phyloP scores from a whole-genome alignment of 371 early-diverging fungal species.

The Homolaphlyctis polyrhiza region DNA sequence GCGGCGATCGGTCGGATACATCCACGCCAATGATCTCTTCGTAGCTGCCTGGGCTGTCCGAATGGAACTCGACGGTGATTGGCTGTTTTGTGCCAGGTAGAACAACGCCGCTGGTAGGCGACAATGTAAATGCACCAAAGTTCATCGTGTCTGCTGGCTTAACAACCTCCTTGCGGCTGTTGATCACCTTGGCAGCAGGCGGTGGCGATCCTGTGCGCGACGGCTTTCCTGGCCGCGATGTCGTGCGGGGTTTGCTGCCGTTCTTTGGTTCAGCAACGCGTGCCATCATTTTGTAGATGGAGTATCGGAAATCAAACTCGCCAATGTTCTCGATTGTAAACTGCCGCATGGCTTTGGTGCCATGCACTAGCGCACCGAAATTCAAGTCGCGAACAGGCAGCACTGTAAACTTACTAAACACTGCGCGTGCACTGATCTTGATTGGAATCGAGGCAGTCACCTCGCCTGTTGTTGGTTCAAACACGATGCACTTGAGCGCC shows the following conservation, averaged over 20 bases:
- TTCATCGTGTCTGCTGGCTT: conserved; percentile 43
- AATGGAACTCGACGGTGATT: conserved; percentile 54
- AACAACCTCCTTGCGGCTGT: conserved; percentile 35
- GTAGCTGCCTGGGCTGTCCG: conserved; percentile 44
- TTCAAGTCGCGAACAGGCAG: conserved; percentile 49
- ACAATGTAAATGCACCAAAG: conserved; percentile 53
- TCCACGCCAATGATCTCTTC: conserved; percentile 54
- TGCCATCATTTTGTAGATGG: conserved; percentile 41
- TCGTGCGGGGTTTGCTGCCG: conserved; percentile 14
- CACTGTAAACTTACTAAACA: conserved; percentile 47
- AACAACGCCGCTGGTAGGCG: conserved; percentile 42
- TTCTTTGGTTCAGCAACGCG: conserved; percentile 22
- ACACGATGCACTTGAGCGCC: conserved; percentile 39
- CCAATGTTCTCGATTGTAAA: conserved; percentile 53
- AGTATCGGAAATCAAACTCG: conserved; percentile 54
- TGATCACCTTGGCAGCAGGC: conserved; percentile 25
- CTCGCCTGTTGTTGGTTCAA: conserved; percentile 44
- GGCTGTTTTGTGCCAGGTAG: conserved; percentile 43
- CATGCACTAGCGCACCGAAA: conserved; percentile 50
- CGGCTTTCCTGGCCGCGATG: conserved; percentile 21
- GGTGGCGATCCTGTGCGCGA: conserved; percentile 34
- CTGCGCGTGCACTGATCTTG: conserved; percentile 44
- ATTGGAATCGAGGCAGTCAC: conserved; percentile 44
- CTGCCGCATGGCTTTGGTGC: conserved; percentile 41
- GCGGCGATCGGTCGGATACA: conserved; percentile 42